These are phyloP conservation scores for Goffeauzyma gilvescens DNA, from an alignment of 768 basidiomycete genomes.

Conservation along the genomic window DNA sequence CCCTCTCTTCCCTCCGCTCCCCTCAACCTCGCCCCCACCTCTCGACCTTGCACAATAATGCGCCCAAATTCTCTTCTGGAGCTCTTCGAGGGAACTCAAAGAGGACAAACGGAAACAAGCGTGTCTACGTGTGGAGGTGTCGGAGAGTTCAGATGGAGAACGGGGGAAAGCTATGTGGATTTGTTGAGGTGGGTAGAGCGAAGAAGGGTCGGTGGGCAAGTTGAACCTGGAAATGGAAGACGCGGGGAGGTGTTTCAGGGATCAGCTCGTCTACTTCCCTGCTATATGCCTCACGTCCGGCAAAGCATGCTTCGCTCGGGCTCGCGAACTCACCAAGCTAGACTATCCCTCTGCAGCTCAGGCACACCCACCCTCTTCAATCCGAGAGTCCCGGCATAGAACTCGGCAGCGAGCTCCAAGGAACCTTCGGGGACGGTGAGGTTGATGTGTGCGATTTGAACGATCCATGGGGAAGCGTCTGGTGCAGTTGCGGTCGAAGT, in stretches of 20 bases:
- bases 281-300: slow-evolving; percentile 1
- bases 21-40: too few relatives aligned
- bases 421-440: slow-evolving; percentile 20
- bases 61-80: slow-evolving; percentile 23
- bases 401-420: slow-evolving; percentile 23
- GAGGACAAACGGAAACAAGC: slow-evolving; percentile 22
- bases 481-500: too few relatives aligned
- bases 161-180: slow-evolving; percentile 10
- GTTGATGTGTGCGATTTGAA: slow-evolving; percentile 21
- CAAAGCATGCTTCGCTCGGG: slow-evolving; percentile 9
- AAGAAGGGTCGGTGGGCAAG: too few relatives aligned
- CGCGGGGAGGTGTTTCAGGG: too few relatives aligned
- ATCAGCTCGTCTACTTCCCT: too few relatives aligned
- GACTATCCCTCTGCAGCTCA: slow-evolving; percentile 14
- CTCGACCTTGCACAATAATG: slow-evolving; percentile 13
- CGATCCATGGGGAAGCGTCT: too few relatives aligned
- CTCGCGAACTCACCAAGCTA: slow-evolving; percentile 20
- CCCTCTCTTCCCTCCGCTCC: slow-evolving; percentile 7
- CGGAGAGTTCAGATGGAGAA: slow-evolving; percentile 1
- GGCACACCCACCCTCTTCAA: slow-evolving; percentile 24
- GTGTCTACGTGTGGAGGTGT: slow-evolving; percentile 13
- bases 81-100: slow-evolving; percentile 12
- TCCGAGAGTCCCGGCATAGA: slow-evolving; percentile 24
- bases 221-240: slow-evolving; percentile 11
- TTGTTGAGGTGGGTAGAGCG: too few relatives aligned